Conservation (phyloP, 805 yeast species). For the Lipomyces orientalis region DNA sequence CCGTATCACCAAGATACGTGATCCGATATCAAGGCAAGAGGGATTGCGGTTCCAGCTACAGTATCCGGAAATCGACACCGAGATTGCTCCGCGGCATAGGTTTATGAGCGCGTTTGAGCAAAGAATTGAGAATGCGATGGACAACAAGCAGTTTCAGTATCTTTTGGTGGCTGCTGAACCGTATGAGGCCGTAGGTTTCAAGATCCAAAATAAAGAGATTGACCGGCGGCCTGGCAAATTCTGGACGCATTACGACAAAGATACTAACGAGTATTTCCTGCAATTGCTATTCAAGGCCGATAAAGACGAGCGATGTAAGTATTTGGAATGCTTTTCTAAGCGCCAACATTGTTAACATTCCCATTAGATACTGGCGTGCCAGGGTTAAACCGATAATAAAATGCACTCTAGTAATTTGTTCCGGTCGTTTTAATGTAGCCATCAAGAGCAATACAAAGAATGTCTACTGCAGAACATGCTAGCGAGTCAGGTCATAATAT, state of each 20-base stretch:
- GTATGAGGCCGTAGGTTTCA: conserved; percentile 78
- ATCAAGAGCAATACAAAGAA: neutral
- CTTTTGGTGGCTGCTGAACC: conserved; percentile 88
- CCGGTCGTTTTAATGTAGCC: neutral
- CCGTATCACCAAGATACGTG: conserved; percentile 69
- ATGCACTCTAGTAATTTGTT: neutral
- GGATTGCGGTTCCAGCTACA: conserved; percentile 73
- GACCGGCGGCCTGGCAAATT: conserved; percentile 49
- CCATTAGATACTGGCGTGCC: conserved; percentile 27
- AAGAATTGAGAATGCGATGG: conserved; percentile 54
- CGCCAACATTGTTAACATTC: neutral
- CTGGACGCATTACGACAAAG: conserved; percentile 79
- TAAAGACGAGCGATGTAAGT: conserved; percentile 20
- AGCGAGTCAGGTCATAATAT: neutral
- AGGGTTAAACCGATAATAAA: conserved; percentile 18
- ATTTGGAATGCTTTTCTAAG: neutral
- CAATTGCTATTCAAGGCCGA: conserved; percentile 63
- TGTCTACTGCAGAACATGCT: neutral
- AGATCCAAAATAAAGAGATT: conserved; percentile 67
- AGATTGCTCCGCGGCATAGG: conserved; percentile 66
- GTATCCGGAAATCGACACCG: conserved; percentile 55
- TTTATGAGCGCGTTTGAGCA: conserved; percentile 81
- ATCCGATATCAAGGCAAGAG: conserved; percentile 58
- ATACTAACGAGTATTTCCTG: conserved; percentile 67
- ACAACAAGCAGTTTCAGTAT: conserved; percentile 62